phyloP scores from a whole-genome alignment of 2,329 filamentous ascomycete species.

The Penicillium sp. region DNA sequence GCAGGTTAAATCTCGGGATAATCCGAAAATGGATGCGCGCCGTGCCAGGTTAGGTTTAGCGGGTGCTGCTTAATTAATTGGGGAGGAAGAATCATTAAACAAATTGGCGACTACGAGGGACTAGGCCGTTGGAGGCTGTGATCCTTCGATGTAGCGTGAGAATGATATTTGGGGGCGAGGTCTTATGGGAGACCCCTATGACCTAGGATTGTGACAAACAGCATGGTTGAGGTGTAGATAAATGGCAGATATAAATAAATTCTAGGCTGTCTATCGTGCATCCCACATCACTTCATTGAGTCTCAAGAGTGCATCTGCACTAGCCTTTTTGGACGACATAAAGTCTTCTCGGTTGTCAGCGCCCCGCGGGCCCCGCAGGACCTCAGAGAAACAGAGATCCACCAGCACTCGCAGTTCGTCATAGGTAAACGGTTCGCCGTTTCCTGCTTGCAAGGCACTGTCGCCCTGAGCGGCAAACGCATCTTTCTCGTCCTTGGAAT shows the following conservation, averaged over 20 bases:
- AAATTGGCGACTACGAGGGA: neutral
- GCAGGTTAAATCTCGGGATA: conserved; percentile 15
- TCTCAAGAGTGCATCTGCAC: conserved; percentile 48
- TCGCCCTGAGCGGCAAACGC: conserved; percentile 40
- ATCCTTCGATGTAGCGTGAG: neutral
- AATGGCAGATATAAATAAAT: neutral
- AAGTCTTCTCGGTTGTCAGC: conserved; percentile 50
- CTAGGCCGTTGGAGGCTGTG: neutral
- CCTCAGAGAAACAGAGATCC: conserved; percentile 52
- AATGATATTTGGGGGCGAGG: neutral
- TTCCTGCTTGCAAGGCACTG: conserved; percentile 40
- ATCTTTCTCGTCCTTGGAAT: conserved; percentile 50
- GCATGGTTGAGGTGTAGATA: neutral
- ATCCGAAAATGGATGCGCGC: conserved; percentile 13
- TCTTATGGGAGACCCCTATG: neutral
- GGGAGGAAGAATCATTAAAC: neutral
- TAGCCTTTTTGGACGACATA: conserved; percentile 51
- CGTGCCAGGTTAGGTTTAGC: conserved; percentile 17
- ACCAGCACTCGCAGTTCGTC: conserved; percentile 51
- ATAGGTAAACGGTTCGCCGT: conserved; percentile 50
- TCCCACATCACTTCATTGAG: conserved; percentile 56
- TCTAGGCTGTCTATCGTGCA: conserved; percentile 32
- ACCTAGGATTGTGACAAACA: neutral
- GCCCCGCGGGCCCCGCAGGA: conserved; percentile 45
- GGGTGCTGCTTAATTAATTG: conserved; percentile 18